A percentile compares a stretch with the other conserved stretches of the same genome.
Evolutionary conservation across 139 green algal genomes (phyloP).

Genomic region (Astrephomene gubernaculifera): DNA sequence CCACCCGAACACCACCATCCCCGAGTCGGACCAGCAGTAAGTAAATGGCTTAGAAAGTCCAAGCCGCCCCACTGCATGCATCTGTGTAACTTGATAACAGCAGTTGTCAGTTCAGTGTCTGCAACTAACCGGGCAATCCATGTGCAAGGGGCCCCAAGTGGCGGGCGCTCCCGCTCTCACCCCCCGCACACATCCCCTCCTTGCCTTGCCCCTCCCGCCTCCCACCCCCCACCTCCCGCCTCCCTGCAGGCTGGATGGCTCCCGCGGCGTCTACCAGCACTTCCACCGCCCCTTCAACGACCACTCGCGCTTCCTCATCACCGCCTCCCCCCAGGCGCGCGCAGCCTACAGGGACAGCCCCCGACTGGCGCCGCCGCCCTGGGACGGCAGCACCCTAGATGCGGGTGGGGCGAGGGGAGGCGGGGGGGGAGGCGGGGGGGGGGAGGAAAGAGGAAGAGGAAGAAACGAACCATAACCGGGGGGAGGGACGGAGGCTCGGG

Average conservation of each 20-base stretch:
- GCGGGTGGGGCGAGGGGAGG: background rate
- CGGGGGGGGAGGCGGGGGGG: too few species aligned
- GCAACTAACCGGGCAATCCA: too few species aligned
- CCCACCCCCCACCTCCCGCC: background rate
- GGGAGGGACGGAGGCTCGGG: too few species aligned
- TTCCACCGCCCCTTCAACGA: conserved; percentile 57
- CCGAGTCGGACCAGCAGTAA: too few species aligned
- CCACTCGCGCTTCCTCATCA: conserved; percentile 43
- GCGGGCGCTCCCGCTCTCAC: background rate
- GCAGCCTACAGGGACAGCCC: conserved; percentile 30
- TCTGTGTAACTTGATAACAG: too few species aligned
- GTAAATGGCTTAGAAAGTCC: too few species aligned
- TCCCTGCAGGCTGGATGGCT: background rate
- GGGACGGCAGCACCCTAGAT: conserved; percentile 25
- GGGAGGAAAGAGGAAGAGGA: background rate
- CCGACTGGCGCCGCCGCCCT: conserved; percentile 45
- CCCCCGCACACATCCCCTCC: background rate
- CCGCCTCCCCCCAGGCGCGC: background rate
- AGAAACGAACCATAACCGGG: too few species aligned
- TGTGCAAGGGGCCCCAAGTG: too few species aligned
- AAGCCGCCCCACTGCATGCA: too few species aligned
- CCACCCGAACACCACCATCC: too few species aligned
- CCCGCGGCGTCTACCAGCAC: conserved; percentile 35
- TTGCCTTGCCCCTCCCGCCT: background rate
- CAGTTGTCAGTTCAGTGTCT: too few species aligned